Base-by-base conservation (phyloP, 2,329 filamentous ascomycete species). In the Penicillium fuscoglaucum region DNA sequence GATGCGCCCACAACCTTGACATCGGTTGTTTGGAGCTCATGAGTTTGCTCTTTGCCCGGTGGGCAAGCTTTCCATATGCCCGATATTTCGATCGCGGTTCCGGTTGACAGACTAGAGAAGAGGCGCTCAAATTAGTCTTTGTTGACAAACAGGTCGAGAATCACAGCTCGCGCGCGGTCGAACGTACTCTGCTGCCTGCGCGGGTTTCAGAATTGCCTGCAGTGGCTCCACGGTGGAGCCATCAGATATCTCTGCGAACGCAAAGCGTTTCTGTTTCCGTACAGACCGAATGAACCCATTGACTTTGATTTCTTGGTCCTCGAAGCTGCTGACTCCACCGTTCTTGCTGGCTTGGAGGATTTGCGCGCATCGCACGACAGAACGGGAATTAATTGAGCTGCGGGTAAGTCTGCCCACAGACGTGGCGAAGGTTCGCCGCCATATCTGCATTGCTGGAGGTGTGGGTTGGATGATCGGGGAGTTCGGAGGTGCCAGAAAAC, bases 231-330 rank as follows among this genome's bases (percentile, higher is more conserved):
- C 80, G 43, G 90, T 91, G 13, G 92, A 96, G 45, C 95, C 95
- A 80, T 99, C 95, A 12, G 89, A 88, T 52, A 98, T 81, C 59
- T 91, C 85, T 52, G 93, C 88, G 77, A 99, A 98, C 6, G 89
- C 87, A 59, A 89, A 82, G 24, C 84, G 84, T 74, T 97, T 96
- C 80, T 96, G 92, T 73, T 91, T 90, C 61, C 93, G 85, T 60
- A 96, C 87, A 4, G 91, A 93, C 62, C 90, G 86, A 55, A 97
- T 83, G 78, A 89, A 93, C 61, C 93, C 93, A 72, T 89, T 84
- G 66, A 96, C 80, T 57, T 82, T 82, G 48, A 89, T 66, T 55
- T 77, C 68, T 59, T 73, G 68, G 59, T 76, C 69, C 58, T 78
- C 75, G 26, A 75, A 64, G 33, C 56, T 66, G 56, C 63, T 67